Evolutionary conservation across 768 basidiomycete species (phyloP).

Genomic region (Coprinopsis strossmayeri): DNA sequence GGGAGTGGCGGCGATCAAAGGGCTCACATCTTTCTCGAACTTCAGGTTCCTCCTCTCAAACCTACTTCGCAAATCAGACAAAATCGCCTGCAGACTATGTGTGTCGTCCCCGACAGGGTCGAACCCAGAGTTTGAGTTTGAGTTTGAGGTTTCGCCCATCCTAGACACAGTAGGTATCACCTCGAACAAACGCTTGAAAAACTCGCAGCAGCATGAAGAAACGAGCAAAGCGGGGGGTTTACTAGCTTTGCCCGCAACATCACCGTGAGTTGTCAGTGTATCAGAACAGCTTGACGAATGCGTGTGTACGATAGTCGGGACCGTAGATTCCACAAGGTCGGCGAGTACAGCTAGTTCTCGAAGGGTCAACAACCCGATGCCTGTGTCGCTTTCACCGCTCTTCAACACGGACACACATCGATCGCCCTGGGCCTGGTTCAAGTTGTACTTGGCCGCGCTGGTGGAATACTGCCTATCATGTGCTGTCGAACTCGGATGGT

Average conservation of each 20-base stretch:
- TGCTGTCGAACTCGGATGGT: too few species aligned
- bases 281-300: not conserved
- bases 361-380: not conserved
- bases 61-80: not conserved
- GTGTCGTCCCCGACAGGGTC: not conserved
- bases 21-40: not conserved
- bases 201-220: constrained; percentile 7
- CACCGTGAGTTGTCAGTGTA: not conserved
- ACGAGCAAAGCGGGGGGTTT: not conserved
- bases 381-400: not conserved
- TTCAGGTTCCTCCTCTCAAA: not conserved
- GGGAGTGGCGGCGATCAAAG: not conserved
- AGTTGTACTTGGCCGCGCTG: not conserved
- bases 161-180: not conserved
- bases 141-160: not conserved
- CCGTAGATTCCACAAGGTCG: not conserved
- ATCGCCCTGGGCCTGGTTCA: not conserved
- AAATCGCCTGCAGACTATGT: not conserved
- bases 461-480: too few species aligned
- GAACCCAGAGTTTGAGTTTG: not conserved
- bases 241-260: not conserved
- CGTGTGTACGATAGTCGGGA: not conserved
- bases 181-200: not conserved
- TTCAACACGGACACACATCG: not conserved
- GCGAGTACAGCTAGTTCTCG: not conserved